Evolutionary conservation across 2,329 filamentous ascomycete genomes (phyloP).

Genomic region (Botrytis sinoallii): DNA sequence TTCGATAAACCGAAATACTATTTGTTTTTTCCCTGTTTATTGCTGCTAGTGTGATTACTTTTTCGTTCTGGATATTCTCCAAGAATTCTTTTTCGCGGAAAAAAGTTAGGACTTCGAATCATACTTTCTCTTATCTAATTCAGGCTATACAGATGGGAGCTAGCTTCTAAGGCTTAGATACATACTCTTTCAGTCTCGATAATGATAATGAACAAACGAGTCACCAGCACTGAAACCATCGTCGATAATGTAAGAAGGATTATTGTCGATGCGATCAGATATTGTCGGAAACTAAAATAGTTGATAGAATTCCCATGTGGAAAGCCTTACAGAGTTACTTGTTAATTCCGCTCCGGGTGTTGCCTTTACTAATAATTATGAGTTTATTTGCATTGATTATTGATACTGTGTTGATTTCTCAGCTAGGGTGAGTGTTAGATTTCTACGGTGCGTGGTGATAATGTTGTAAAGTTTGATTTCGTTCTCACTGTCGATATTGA

Average conservation of each 20-base stretch:
- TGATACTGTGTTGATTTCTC: not conserved
- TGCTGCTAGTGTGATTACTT: not conserved
- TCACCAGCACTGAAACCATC: not conserved
- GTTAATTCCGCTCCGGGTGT: not conserved
- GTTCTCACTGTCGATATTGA: not conserved
- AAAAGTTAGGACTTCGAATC: not conserved
- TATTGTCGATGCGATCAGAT: not conserved
- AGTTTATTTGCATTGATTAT: not conserved
- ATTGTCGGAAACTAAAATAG: not conserved
- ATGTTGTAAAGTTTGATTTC: not conserved
- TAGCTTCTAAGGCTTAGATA: not conserved
- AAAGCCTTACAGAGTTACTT: not conserved
- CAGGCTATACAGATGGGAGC: not conserved
- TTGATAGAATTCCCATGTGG: not conserved
- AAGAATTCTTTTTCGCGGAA: not conserved
- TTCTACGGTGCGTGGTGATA: not conserved
- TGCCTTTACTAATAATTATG: not conserved
- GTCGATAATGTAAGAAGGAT: not conserved
- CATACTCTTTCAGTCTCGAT: not conserved
- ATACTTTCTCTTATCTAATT: not conserved
- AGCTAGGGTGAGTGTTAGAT: not conserved
- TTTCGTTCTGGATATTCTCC: not conserved
- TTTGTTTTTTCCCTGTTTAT: not conserved
- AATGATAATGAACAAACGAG: not conserved
- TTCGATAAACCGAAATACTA: not conserved